A percentile compares a stretch with the other conserved stretches of the same genome.
phyloP scores from a whole-genome alignment of 2,329 filamentous ascomycete species.

The Sphaerostilbella broomeana region DNA sequence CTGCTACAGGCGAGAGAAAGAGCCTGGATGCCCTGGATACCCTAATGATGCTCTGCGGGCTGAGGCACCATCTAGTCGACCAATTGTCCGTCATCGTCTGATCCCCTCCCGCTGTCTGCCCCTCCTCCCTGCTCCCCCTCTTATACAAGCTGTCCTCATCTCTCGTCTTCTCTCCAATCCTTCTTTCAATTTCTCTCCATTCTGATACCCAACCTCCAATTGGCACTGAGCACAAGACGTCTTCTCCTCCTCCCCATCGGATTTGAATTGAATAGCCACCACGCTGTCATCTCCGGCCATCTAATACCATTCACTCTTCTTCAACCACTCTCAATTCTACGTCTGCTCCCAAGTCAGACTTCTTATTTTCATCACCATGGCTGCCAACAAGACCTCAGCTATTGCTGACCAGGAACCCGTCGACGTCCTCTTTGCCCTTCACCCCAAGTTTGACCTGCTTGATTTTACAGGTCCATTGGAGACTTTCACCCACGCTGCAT shows the following conservation, averaged over 20 bases:
- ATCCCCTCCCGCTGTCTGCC: conserved; percentile 12
- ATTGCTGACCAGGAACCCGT: conserved; percentile 51
- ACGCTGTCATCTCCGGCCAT: not conserved
- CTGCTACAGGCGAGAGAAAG: too few relatives aligned
- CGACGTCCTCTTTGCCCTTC: conserved; percentile 54
- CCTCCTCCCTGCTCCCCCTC: conserved; percentile 18
- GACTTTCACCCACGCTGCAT: conserved; percentile 43
- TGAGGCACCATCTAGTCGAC: conserved; percentile 7
- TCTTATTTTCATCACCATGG: conserved; percentile 50
- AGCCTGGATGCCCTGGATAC: not conserved
- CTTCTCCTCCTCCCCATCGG: conserved; percentile 10
- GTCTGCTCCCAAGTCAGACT: conserved; percentile 13
- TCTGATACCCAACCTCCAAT: conserved; percentile 15
- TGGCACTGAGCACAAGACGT: conserved; percentile 14
- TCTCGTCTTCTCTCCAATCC: conserved; percentile 17
- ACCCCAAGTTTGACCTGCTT: conserved; percentile 52
- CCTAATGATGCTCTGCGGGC: conserved; percentile 7
- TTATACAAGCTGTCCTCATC: conserved; percentile 19
- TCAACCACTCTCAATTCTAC: conserved; percentile 16
- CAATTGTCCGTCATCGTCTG: conserved; percentile 17
- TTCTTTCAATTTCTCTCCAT: conserved; percentile 18
- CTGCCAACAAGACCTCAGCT: conserved; percentile 50
- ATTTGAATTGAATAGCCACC: too few relatives aligned
- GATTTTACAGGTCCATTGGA: conserved; percentile 52
- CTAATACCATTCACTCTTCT: not conserved